Evolutionary conservation across 192 early-diverging fungal species (phyloP).

Genomic region (Entomortierella lignicola): DNA sequence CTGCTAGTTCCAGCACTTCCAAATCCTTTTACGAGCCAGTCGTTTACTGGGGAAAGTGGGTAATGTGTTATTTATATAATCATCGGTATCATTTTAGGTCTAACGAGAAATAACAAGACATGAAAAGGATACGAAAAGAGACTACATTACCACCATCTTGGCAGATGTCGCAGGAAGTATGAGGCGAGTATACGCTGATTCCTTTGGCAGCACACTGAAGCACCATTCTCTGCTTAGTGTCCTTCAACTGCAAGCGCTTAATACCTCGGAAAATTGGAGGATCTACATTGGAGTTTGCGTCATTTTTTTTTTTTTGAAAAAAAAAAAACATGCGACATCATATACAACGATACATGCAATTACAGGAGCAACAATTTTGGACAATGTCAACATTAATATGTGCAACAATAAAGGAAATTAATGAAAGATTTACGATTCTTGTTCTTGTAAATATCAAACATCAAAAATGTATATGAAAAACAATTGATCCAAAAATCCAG

Average conservation of each 20-base stretch:
- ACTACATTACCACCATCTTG: constrained; percentile 70
- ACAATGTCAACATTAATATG: too few species aligned
- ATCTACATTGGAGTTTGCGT: too few species aligned
- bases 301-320: too few species aligned
- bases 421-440: too few species aligned
- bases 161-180: constrained; percentile 89
- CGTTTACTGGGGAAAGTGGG: constrained; percentile 70
- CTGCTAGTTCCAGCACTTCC: constrained; percentile 53
- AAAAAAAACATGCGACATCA: too few species aligned
- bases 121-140: background rate
- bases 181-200: constrained; percentile 90
- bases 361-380: too few species aligned
- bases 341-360: too few species aligned
- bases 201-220: constrained; percentile 86
- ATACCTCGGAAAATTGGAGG: constrained; percentile 90
- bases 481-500: constrained; percentile 6
- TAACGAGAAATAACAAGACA: background rate
- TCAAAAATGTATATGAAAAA: too few species aligned
- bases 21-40: constrained; percentile 87
- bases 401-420: too few species aligned
- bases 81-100: background rate
- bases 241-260: constrained; percentile 79
- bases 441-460: too few species aligned
- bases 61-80: background rate
- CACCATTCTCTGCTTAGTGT: constrained; percentile 85